These are phyloP conservation scores for Mortierella sp. DNA, from an alignment of 371 early-diverging fungal genomes.

Conservation along the genomic window DNA sequence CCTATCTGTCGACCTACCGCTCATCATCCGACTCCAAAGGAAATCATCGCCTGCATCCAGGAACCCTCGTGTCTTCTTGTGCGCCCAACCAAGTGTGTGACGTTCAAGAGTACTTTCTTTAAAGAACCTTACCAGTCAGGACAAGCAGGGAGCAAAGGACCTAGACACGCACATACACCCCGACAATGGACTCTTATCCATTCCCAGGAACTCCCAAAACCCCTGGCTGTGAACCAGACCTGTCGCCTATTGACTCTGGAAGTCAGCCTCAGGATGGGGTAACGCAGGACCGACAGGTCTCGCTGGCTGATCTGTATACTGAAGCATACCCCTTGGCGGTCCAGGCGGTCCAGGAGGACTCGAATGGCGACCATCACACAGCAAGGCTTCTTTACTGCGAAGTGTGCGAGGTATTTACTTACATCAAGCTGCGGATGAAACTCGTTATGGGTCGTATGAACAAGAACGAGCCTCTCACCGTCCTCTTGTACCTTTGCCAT, in stretches of 20 bases:
- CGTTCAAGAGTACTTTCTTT: background rate
- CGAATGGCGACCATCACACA: conserved; percentile 60
- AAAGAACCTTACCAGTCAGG: background rate
- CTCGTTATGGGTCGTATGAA: too few relatives aligned
- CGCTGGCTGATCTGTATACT: conserved; percentile 55
- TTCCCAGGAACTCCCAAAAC: conserved; percentile 29
- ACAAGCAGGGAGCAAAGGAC: background rate
- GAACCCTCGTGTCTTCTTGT: too few relatives aligned
- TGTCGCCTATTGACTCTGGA: conserved; percentile 27
- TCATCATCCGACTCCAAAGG: too few relatives aligned
- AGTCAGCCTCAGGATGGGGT: background rate
- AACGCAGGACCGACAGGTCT: background rate
- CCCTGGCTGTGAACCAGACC: conserved; percentile 32
- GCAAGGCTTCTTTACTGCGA: conserved; percentile 63
- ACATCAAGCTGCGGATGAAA: background rate
- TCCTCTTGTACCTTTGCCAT: background rate
- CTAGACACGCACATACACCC: background rate
- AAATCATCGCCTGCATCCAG: too few relatives aligned
- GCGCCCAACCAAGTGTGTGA: too few relatives aligned
- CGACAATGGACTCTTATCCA: conserved; percentile 29
- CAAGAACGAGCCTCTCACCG: background rate
- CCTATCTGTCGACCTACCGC: too few relatives aligned
- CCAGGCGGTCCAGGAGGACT: conserved; percentile 67
- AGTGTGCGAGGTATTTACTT: conserved; percentile 62
- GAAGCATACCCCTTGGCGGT: conserved; percentile 65